Conservation (phyloP, 2,329 filamentous ascomycete genomes). For the Trichoderma breve region DNA sequence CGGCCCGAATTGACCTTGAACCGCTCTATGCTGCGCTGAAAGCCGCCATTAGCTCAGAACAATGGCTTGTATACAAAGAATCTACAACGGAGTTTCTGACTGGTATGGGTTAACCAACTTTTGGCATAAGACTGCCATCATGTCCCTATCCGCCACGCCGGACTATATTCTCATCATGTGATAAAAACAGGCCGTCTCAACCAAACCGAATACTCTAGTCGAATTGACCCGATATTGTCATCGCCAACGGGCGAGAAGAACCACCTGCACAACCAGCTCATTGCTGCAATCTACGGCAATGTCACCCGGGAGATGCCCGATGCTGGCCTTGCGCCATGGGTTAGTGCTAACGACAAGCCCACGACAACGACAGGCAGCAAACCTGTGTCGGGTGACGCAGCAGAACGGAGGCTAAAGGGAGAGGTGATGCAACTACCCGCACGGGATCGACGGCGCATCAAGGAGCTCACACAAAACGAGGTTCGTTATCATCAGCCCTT, state of each 20-base stretch:
- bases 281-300: constrained; percentile 66
- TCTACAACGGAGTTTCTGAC: constrained; percentile 61
- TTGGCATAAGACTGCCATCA: neutral
- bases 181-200: constrained; percentile 56
- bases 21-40: constrained; percentile 63
- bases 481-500: constrained; percentile 41
- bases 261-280: constrained; percentile 66
- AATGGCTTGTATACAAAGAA: constrained; percentile 65
- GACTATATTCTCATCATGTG: constrained; percentile 1
- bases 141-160: neutral
- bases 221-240: constrained; percentile 59
- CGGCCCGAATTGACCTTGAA: constrained; percentile 65
- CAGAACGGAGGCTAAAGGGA: constrained; percentile 63
- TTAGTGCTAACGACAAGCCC: constrained; percentile 69
- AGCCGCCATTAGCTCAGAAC: constrained; percentile 55
- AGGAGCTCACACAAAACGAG: constrained; percentile 61
- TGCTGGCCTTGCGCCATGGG: constrained; percentile 66
- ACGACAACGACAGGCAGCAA: constrained; percentile 56
- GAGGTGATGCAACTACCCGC: constrained; percentile 70
- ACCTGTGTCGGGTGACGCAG: constrained; percentile 62
- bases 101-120: constrained; percentile 42
- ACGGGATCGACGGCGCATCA: constrained; percentile 63
- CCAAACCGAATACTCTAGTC: constrained; percentile 58
- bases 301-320: constrained; percentile 68
- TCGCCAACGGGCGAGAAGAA: constrained; percentile 58